A percentile compares a stretch with the other conserved stretches of the same genome.
Evolutionary conservation across 305 asterid species (phyloP).

Genomic region (Caryopteris hybrid): DNA sequence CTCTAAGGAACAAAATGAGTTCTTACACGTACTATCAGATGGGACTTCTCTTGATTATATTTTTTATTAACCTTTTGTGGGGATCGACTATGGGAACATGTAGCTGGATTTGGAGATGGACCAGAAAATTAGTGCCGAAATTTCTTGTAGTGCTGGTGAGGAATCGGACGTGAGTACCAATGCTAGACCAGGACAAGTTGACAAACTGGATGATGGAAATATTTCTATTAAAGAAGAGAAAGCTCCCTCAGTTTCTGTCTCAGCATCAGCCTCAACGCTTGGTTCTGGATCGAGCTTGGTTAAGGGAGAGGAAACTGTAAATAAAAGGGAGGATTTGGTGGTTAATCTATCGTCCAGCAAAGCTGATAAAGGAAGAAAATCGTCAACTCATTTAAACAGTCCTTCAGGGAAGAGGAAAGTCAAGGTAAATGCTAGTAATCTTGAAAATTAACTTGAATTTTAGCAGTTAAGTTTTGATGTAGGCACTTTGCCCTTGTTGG

Average conservation of each 20-base stretch:
- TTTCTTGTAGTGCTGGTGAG: constrained; percentile 44
- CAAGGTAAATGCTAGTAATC: constrained; percentile 37
- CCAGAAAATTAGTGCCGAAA: constrained; percentile 43
- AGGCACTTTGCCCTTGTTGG: not conserved
- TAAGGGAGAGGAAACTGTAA: constrained; percentile 45
- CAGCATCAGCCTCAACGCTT: constrained; percentile 32
- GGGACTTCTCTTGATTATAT: constrained; percentile 35
- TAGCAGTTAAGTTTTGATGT: constrained; percentile 13
- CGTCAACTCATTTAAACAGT: constrained; percentile 39
- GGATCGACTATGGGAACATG: constrained; percentile 37
- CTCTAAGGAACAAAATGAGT: constrained; percentile 25
- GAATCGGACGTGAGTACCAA: constrained; percentile 39
- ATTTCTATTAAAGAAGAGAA: constrained; percentile 29
- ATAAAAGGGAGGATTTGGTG: constrained; percentile 29
- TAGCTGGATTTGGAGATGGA: constrained; percentile 78
- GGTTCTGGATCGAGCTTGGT: constrained; percentile 41
- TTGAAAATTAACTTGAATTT: not conserved
- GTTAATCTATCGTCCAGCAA: constrained; percentile 24
- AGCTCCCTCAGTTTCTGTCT: constrained; percentile 27
- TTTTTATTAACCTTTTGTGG: constrained; percentile 40
- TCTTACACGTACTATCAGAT: constrained; percentile 22
- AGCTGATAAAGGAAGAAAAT: constrained; percentile 46
- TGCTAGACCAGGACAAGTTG: constrained; percentile 22
- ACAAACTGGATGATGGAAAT: constrained; percentile 25
- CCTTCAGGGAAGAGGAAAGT: constrained; percentile 56